Base-by-base conservation (phyloP, 2,329 filamentous ascomycete genomes). In the Zymoseptoria ardabiliae region DNA sequence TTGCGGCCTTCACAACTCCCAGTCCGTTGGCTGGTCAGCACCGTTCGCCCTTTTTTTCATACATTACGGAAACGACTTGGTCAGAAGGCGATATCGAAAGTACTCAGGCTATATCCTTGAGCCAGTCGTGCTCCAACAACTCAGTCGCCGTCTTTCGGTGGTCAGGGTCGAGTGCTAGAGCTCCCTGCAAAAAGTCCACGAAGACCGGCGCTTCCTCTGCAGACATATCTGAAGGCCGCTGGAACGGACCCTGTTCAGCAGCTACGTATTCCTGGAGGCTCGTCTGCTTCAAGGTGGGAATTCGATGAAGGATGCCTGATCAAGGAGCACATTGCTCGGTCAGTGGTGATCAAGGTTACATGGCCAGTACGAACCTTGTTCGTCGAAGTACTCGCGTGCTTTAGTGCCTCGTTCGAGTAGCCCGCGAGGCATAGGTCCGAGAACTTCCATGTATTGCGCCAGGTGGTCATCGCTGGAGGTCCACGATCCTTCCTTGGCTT, bases 391-490 rank as follows among this genome's bases (percentile, higher is more conserved):
- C 19, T 63, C 55, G n/a, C 54, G n/a, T 8, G 59, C 54, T 28
- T 54, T 58, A 20, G 28, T 28, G 8, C 61, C 62, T 23, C 63
- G 64, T 20, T 61, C 30, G 3, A 67, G 50, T 13, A 65, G 56
- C 23, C 54, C 25, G 19, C 56, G 20, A 5, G 62, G 65, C 23
- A 64, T 61, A 49, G 55, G 35, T 4, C 65, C 65, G 20, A 67
- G 58, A 4, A 60, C 54, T 22, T 61, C 58, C 53, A 67, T 63
- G n/a, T 65, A 53, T 9, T 59, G 58, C 19, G 60, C 60, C 17
- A 67, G 56, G 52, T 63, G 63, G 21, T 65, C 65, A 45, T 65
- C 60, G 28, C 63, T 59, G 13, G 63, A 61, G 5, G 52, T 59
- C 25, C 57, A 61, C 3, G 52, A 35, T 20, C 56, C 61, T 23